Evolutionary conservation across 1,284 basidiomycete species (phyloP), one percentile per base, ranked within the genome.

Genomic region (Rhodotorula sp.): DNA sequence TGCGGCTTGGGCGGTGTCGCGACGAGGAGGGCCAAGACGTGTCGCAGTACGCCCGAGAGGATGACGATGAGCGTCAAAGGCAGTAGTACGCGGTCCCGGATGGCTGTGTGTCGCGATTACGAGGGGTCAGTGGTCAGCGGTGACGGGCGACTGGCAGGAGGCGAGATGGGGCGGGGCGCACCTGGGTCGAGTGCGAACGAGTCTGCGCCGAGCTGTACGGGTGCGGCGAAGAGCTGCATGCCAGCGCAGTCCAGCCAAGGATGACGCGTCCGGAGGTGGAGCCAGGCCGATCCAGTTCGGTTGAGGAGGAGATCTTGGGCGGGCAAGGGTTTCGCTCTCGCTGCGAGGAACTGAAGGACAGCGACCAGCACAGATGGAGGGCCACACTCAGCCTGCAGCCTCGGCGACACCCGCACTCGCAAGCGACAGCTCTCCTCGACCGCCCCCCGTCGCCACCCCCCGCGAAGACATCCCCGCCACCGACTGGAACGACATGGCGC

Each of bases 1-100:
- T 89, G 85, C 74, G 89, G 90, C 84, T 96, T 94, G 3, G 94
- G 93, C 34, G 88, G 81, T 7, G 89, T 88, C 78, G 93, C 91
- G 44, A 99, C 86, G 9, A 97, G 85, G 62, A 90, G 80, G 20
- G 94, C 90, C 46, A 99, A 89, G 81, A 98, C 96, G 81, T 98
- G 94, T 72, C 96, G 84, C 39, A 99, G 83, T 60, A 99, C 85
- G 39, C 96, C 96, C 60, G 98, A 94, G 51, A 99, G 84, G 74
- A 99, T 91, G 94, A 99, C 98, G 81, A 99, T 94, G 74, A 97
- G 83, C 56, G 94, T 95, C 81, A 99, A 96, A 67, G 96, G 96
- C 80, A 99, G 91, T 68, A 99, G 82, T 58, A 82, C 93, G 90
- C 90, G 92, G 79, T 92, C 89, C 69, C 93, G 87, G 80, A 96